Evolutionary conservation across 2,329 filamentous ascomycete species (phyloP), one percentile per base, ranked within the genome.

Genomic region (Alternaria incomplexa): DNA sequence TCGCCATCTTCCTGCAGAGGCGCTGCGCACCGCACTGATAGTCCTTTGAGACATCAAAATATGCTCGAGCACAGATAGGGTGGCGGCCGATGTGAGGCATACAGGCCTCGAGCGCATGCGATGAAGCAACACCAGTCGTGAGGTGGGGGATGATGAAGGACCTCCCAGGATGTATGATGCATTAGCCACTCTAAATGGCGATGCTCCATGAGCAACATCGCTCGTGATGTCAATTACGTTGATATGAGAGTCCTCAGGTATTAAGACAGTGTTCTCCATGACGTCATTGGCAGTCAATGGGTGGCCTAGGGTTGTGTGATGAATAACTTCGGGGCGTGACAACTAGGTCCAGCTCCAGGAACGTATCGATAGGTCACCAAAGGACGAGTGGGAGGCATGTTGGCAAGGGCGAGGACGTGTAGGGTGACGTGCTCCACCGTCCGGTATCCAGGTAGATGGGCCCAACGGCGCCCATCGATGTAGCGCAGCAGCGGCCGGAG

Each of bases 31-130:
- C 8, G 54, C 54, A 61, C 46, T n/a, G 47, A 53, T 15, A 32
- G 40, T 32, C 40, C 44, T 11, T 12, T 48, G 26, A 20, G 36
- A 20, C 20, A 36, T 5, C 15, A 5, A 13, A 36, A 4, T 9
- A n/a, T 57, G 22, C 46, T 44, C 8, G 40, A 55, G 53, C 59
- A 4, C 46, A n/a, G 22, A 56, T 40, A 32, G 36, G 54, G 26
- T 45, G 25, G 46, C 26, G 47, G 44, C 36, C n/a, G 15, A 1
- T 22, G 11, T 47, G 30, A 62, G 59, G 54, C 59, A 62, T 58
- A 58, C 40, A 9, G 1, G 44, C 13, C n/a, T 26, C 15, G 17
- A 20, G 30, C 3, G n/a, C 6, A 1, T 25, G 25, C 22, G 48
- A 26, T 46, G 30, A 53, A 36, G 23, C 54, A 44, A 40, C 1